phyloP scores from a whole-genome alignment of 371 early-diverging fungal species.

The Mucor plumbeus region DNA sequence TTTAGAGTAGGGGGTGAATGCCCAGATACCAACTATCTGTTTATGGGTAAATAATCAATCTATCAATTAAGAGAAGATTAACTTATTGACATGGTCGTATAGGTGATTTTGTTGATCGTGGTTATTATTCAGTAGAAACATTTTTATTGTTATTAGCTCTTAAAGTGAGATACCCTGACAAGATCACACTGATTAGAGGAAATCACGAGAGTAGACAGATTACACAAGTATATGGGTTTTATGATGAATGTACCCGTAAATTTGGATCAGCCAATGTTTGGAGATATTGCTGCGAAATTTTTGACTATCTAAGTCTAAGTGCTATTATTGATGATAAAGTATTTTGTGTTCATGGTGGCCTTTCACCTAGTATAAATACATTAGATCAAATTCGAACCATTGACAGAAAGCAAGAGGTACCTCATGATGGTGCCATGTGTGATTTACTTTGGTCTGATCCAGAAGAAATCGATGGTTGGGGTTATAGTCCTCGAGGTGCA shows the following conservation, averaged over 20 bases:
- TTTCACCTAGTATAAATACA: conserved; percentile 92
- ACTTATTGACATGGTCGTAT: neutral
- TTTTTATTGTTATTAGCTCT: conserved; percentile 96
- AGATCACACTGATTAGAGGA: conserved; percentile 97
- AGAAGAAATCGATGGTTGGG: conserved; percentile 96
- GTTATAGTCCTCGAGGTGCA: conserved; percentile 97
- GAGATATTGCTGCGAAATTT: conserved; percentile 98
- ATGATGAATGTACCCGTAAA: conserved; percentile 98
- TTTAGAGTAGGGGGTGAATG: conserved; percentile 96
- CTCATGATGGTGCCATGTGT: conserved; percentile 99
- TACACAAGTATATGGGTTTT: conserved; percentile 99
- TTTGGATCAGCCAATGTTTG: conserved; percentile 98
- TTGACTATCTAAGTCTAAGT: conserved; percentile 94
- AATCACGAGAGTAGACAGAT: conserved; percentile 99
- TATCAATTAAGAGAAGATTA: neutral
- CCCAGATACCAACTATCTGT: conserved; percentile 96
- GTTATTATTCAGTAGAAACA: conserved; percentile 98
- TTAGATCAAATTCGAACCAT: conserved; percentile 98
- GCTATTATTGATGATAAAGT: conserved; percentile 95
- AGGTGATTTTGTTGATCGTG: conserved; percentile 99
- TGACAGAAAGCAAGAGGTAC: conserved; percentile 98
- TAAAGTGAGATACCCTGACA: conserved; percentile 95
- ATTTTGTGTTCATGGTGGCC: conserved; percentile 99
- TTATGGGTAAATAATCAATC: conserved; percentile 79
- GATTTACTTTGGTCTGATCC: conserved; percentile 99